Percentiles rank a stretch among this genome's conserved stretches.
phyloP scores from a whole-genome alignment of 495 filamentous ascomycete species.

The Penicillium cinerascens region DNA sequence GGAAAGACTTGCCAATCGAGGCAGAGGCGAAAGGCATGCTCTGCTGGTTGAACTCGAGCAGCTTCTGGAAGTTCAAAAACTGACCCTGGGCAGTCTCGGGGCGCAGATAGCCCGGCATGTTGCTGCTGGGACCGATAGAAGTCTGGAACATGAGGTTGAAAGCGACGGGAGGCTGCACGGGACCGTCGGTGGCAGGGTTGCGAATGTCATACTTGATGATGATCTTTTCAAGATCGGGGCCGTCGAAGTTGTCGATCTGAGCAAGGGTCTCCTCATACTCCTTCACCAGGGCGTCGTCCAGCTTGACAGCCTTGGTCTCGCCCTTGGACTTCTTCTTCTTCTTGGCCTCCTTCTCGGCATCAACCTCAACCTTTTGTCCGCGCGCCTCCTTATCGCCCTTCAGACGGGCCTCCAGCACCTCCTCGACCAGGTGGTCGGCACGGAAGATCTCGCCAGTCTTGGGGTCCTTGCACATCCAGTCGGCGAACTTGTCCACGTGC shows the following conservation, averaged over 20 bases:
- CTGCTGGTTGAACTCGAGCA: constrained; percentile 69
- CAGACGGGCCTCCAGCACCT: constrained; percentile 78
- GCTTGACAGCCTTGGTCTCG: constrained; percentile 52
- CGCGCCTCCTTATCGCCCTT: constrained; percentile 78
- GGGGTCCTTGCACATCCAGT: constrained; percentile 99
- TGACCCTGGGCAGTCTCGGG: constrained; percentile 69
- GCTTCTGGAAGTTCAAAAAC: constrained; percentile 65
- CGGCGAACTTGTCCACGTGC: constrained; percentile 96
- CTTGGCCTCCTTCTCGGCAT: constrained; percentile 60
- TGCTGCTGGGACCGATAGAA: constrained; percentile 63
- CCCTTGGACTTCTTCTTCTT: constrained; percentile 63
- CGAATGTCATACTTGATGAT: constrained; percentile 64
- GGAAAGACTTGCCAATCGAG: constrained; percentile 73
- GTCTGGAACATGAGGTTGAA: constrained; percentile 80
- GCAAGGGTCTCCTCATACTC: constrained; percentile 69
- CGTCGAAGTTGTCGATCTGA: constrained; percentile 69
- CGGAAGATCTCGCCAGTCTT: constrained; percentile 95
- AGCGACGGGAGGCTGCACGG: constrained; percentile 59
- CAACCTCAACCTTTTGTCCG: constrained; percentile 64
- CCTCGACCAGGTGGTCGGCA: constrained; percentile 93
- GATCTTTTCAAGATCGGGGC: constrained; percentile 58
- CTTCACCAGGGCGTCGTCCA: constrained; percentile 59
- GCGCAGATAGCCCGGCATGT: constrained; percentile 59
- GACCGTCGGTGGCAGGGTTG: constrained; percentile 59
- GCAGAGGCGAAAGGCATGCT: constrained; percentile 70